Percentiles rank a stretch among this genome's conserved stretches.
Evolutionary conservation across 2,329 filamentous ascomycete genomes (phyloP).

Genomic region (Botrytis fragariae): DNA sequence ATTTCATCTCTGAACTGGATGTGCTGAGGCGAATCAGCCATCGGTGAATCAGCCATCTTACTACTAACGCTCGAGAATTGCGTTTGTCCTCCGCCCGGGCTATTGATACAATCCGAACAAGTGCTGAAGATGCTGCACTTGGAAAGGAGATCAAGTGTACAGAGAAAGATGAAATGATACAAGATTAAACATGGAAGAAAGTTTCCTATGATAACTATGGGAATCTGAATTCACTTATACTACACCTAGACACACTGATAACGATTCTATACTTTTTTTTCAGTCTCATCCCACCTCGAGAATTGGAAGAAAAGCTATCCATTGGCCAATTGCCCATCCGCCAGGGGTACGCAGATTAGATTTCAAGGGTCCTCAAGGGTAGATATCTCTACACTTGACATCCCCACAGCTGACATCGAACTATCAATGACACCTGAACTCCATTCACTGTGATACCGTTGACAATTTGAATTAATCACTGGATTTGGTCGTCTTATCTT

Average conservation of each 20-base stretch:
- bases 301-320: background rate
- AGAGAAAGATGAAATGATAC: background rate
- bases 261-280: background rate
- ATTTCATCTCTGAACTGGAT: constrained; percentile 32
- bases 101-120: background rate
- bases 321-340: background rate
- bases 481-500: background rate
- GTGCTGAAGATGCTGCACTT: background rate
- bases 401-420: constrained; percentile 2
- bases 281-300: background rate
- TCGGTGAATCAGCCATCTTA: constrained; percentile 28
- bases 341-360: background rate
- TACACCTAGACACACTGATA: background rate
- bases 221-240: constrained; percentile 5
- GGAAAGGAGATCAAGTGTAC: background rate
- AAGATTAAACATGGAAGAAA: background rate
- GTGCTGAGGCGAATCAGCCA: constrained; percentile 26
- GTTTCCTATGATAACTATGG: background rate
- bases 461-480: constrained; percentile 6
- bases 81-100: background rate
- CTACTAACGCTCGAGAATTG: background rate
- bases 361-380: background rate
- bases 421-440: background rate
- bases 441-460: background rate
- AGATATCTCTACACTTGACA: background rate